Evolutionary conservation across 2,329 filamentous ascomycete genomes (phyloP).

Genomic region (Colletotrichum caudatum): DNA sequence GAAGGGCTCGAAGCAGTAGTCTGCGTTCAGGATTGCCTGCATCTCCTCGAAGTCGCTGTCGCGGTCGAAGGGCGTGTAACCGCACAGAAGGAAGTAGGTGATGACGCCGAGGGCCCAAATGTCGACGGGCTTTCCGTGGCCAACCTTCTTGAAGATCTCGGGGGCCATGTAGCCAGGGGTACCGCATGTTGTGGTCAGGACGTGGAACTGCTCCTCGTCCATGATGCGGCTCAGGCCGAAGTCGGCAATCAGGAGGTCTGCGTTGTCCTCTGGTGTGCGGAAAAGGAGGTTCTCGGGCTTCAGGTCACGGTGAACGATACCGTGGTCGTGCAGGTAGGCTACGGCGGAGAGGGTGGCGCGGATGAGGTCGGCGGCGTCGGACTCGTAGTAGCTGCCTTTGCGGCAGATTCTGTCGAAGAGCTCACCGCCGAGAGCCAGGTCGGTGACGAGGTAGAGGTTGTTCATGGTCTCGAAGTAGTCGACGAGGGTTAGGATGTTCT

Average conservation of each 20-base stretch:
- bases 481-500: slow-evolving; percentile 96
- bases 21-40: slow-evolving; percentile 96
- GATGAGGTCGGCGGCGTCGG: slow-evolving; percentile 94
- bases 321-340: slow-evolving; percentile 97
- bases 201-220: slow-evolving; percentile 99
- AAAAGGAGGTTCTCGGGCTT: slow-evolving; percentile 98
- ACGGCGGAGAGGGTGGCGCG: slow-evolving; percentile 96
- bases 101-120: slow-evolving; percentile 99
- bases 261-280: slow-evolving; percentile 96
- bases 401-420: slow-evolving; percentile 98
- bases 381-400: slow-evolving; percentile 98
- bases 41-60: slow-evolving; percentile 99
- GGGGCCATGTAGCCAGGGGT: slow-evolving; percentile 99
- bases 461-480: slow-evolving; percentile 99
- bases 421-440: slow-evolving; percentile 94
- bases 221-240: slow-evolving; percentile 97
- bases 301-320: slow-evolving; percentile 96
- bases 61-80: slow-evolving; percentile 97
- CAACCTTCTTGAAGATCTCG: slow-evolving; percentile 99
- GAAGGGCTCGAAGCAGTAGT: slow-evolving; percentile 93
- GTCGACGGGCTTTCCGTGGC: slow-evolving; percentile 97
- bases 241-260: slow-evolving; percentile 95
- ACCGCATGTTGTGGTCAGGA: slow-evolving; percentile 96
- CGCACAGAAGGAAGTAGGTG: slow-evolving; percentile 97
- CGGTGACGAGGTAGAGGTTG: slow-evolving; percentile 97